A percentile compares a stretch with the other conserved stretches of the same genome.
phyloP scores from a whole-genome alignment of 225 moss, liverwort and hornwort genomes.

The Polytrichum formosum region DNA sequence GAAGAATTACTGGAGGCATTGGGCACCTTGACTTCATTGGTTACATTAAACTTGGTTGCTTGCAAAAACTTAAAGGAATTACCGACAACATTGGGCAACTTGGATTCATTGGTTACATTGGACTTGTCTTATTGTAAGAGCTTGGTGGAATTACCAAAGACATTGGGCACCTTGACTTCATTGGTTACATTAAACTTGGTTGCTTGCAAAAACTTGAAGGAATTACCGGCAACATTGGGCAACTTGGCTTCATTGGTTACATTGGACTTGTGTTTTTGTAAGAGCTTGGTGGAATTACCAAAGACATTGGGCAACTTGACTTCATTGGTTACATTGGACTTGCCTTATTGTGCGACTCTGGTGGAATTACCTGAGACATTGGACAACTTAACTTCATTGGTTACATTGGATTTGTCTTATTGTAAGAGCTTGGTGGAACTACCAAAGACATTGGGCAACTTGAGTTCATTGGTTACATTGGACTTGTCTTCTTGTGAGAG shows the following conservation, averaged over 20 bases:
- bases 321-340: too few species aligned
- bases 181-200: background rate
- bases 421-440: too few species aligned
- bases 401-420: too few species aligned
- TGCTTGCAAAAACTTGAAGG: too few species aligned
- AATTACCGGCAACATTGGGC: background rate
- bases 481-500: fast-evolving
- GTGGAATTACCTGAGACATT: too few species aligned
- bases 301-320: too few species aligned
- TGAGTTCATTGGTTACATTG: too few species aligned
- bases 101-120: background rate
- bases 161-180: background rate
- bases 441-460: too few species aligned
- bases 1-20: background rate
- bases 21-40: background rate
- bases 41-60: background rate
- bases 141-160: background rate
- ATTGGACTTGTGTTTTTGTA: background rate
- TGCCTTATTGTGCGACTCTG: too few species aligned
- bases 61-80: background rate
- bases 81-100: background rate
- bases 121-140: background rate
- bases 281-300: background rate
- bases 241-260: background rate
- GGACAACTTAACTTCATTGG: too few species aligned